A percentile compares a stretch with the other conserved stretches of the same genome.
Conservation (phyloP, 768 basidiomycete genomes). For the Podaxis sp. region DNA sequence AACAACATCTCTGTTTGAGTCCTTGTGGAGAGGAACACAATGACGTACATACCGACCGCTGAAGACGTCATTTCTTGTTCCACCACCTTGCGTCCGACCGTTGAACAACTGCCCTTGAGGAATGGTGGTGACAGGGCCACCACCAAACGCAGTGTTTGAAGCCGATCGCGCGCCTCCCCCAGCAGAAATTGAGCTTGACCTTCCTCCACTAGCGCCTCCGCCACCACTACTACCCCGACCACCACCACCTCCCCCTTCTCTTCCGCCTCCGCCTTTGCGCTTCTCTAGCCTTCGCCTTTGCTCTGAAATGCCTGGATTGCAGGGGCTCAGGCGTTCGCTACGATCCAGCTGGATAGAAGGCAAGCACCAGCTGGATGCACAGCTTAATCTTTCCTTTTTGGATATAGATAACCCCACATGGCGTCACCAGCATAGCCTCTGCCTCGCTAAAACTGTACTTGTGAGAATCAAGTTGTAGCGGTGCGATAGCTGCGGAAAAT, state of each 20-base stretch:
- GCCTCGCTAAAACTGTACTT: not conserved
- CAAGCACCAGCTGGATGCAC: not conserved
- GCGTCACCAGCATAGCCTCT: not conserved
- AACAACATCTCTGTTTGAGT: conserved; percentile 7
- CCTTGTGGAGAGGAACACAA: not conserved
- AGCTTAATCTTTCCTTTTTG: not conserved
- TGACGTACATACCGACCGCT: conserved; percentile 39
- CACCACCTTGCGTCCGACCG: conserved; percentile 54
- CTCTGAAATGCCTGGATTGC: conserved; percentile 25
- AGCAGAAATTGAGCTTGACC: conserved; percentile 20
- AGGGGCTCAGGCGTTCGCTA: not conserved
- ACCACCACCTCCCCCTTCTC: conserved; percentile 19
- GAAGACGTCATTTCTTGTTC: conserved; percentile 41
- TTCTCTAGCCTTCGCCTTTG: conserved; percentile 21
- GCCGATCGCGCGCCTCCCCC: conserved; percentile 21
- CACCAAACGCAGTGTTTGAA: conserved; percentile 29
- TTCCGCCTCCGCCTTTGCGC: conserved; percentile 29
- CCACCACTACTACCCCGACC: conserved; percentile 15
- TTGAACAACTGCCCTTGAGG: conserved; percentile 44
- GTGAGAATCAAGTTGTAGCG: not conserved
- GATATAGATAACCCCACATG: not conserved
- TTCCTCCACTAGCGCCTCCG: conserved; percentile 16
- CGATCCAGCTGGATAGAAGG: not conserved
- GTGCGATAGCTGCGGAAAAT: not conserved
- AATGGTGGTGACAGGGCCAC: conserved; percentile 34